Percentiles rank a stretch among this genome's conserved stretches.
These are phyloP conservation scores for Talaromyces atroroseus DNA, from an alignment of 2,329 filamentous ascomycete species.

Conservation along the genomic window DNA sequence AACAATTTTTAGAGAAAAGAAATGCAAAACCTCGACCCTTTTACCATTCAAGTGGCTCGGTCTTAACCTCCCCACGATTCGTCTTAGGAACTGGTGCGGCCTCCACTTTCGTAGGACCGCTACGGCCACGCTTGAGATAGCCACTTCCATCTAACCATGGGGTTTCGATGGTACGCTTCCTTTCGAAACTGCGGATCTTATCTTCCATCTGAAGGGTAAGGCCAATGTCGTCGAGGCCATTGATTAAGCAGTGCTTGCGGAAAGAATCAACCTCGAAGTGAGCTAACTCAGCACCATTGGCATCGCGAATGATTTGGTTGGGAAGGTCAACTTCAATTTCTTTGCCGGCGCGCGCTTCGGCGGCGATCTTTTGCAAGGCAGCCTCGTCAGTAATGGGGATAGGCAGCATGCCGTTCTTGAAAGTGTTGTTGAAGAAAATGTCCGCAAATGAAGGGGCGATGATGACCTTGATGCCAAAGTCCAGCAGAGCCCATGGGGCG, in stretches of 20 bases:
- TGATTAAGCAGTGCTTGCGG: conserved; percentile 86
- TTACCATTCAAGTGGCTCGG: conserved; percentile 86
- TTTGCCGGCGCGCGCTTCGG: conserved; percentile 69
- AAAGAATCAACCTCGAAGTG: conserved; percentile 87
- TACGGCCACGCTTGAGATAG: conserved; percentile 60
- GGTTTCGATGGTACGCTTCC: conserved; percentile 66
- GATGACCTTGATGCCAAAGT: conserved; percentile 92
- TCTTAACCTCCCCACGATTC: conserved; percentile 77
- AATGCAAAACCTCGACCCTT: neutral
- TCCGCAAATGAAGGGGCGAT: conserved; percentile 85
- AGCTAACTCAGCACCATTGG: conserved; percentile 66
- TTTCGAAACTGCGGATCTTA: conserved; percentile 80
- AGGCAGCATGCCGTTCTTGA: conserved; percentile 99
- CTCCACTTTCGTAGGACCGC: conserved; percentile 57
- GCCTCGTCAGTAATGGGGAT: conserved; percentile 65
- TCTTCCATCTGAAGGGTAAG: conserved; percentile 88
- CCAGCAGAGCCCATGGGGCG: conserved; percentile 91
- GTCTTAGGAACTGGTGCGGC: conserved; percentile 75
- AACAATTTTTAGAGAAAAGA: neutral
- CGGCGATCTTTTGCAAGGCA: conserved; percentile 64
- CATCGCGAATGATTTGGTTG: conserved; percentile 75
- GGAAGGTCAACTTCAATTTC: conserved; percentile 88
- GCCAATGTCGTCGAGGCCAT: conserved; percentile 93
- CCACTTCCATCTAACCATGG: conserved; percentile 88
- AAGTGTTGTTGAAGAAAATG: conserved; percentile 99